Base-by-base conservation (phyloP, 345 rosid species). In the Syzygium jambos region DNA sequence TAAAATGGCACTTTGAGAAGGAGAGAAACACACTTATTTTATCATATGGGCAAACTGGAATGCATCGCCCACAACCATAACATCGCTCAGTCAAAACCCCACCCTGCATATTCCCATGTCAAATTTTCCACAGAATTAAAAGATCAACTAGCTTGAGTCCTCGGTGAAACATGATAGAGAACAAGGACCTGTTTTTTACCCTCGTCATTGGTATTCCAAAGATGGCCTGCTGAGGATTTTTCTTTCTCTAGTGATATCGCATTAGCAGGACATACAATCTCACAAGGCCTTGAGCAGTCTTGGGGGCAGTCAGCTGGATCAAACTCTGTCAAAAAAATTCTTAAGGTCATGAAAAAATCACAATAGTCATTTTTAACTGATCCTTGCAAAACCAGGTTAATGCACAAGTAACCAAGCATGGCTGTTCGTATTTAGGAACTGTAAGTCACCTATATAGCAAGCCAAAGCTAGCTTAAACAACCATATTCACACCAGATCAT, bases 21-120 rank as follows among this genome's bases (percentile, higher is more conserved):
- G 85, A 87, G 21, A 85, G 85, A 85, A 51, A 87, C 93, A 30
- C 43, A 92, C 96, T 92, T 87, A 93, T 94, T 90, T 92, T 92
- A 90, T 94, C 94, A 54, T 92, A 94, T 5, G 96, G 95, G 88
- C 95, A 94, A 57, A 92, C 87, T 9, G 95, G 95, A 87, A 92
- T 90, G 91, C 96, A 94, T 77, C 94, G 93, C 34, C 95, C 96
- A 61, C 96, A 94, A 38, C 96, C 95, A 88, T 92, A 93, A 87
- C 94, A 93, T 38, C 94, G 92, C 85, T 94, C 96, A 19, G 92
- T 92, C 84, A 93, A 87, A 27, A 94, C 95, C 78, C 95, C 94
- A 23, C 93, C 91, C 92, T 92, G 92, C 89, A 86, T 29, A 65
- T 85, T 56, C 49, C 49, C 49, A 73, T 63, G 5, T 86, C 55